A percentile compares a stretch with the other conserved stretches of the same genome.
These are phyloP conservation scores for Amylostereum areolatum DNA, from an alignment of 1,284 basidiomycete species.

Conservation along the genomic window DNA sequence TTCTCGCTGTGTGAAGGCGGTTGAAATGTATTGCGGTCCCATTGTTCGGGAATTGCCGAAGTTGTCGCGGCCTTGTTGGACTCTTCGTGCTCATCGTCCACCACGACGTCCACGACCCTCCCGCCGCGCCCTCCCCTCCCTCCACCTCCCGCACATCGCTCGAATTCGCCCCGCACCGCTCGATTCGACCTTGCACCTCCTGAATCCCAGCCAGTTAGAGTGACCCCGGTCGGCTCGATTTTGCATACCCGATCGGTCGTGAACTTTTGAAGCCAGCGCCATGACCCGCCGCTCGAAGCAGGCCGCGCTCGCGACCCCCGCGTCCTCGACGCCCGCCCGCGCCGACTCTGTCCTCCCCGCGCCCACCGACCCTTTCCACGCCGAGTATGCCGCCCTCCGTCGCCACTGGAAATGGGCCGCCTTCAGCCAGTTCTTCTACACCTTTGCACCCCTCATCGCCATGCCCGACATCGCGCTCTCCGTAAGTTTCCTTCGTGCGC, in stretches of 20 bases:
- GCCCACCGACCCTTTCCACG: slow-evolving; percentile 27
- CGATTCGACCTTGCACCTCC: too few species aligned
- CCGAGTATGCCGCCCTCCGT: slow-evolving; percentile 42
- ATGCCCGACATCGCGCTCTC: slow-evolving; percentile 58
- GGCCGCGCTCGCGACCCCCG: slow-evolving; percentile 16
- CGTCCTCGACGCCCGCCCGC: slow-evolving; percentile 16
- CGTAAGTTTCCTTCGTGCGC: slow-evolving; percentile 36
- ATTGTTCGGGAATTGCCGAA: too few species aligned
- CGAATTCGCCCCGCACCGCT: too few species aligned
- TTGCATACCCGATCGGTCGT: not conserved
- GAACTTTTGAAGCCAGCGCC: not conserved
- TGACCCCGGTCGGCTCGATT: not conserved
- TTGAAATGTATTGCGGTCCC: too few species aligned
- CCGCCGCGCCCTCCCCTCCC: too few species aligned
- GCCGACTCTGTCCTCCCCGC: slow-evolving; percentile 14
- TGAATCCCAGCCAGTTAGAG: too few species aligned
- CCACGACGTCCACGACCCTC: too few species aligned
- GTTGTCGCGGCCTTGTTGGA: too few species aligned
- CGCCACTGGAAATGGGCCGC: slow-evolving; percentile 82
- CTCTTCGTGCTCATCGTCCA: too few species aligned
- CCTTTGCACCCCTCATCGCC: slow-evolving; percentile 61
- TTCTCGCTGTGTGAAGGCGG: too few species aligned
- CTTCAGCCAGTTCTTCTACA: slow-evolving; percentile 76
- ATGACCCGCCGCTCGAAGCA: not conserved
- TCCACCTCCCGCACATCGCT: too few species aligned